Evolutionary conservation across 345 rosid genomes (phyloP).

Genomic region (Pistacia vera): DNA sequence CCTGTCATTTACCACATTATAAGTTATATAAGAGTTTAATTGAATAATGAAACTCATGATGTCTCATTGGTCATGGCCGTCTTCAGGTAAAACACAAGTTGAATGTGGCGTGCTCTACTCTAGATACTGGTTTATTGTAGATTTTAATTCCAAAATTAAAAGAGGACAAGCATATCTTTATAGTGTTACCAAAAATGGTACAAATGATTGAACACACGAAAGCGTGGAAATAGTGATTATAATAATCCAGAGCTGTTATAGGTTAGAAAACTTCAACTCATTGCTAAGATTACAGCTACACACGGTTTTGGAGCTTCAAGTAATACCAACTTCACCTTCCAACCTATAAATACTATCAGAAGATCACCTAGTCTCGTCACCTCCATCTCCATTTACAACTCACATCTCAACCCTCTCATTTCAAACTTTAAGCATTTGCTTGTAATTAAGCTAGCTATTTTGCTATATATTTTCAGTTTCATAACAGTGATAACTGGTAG

Average conservation of each 20-base stretch:
- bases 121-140: no score
- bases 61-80: no score
- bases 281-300: constrained; percentile 8
- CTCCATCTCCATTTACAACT: neutral
- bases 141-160: neutral
- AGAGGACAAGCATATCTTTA: no score
- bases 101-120: no score
- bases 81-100: no score
- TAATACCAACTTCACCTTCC: constrained; percentile 17
- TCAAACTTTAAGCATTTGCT: neutral
- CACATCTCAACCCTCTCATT: neutral
- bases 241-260: neutral
- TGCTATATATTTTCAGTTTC: no score
- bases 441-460: neutral
- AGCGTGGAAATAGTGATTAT: no score
- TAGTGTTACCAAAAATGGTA: no score
- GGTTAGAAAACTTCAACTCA: constrained; percentile 11
- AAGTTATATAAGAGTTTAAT: no score
- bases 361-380: neutral
- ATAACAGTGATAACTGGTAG: constrained; percentile 4
- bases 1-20: no score
- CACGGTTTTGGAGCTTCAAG: constrained; percentile 12
- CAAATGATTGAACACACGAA: no score
- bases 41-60: no score
- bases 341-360: constrained; percentile 9